Evolutionary conservation across 1,139 yeast genomes (phyloP).

Genomic region (Hemisphaericaspora xylanilytica): DNA sequence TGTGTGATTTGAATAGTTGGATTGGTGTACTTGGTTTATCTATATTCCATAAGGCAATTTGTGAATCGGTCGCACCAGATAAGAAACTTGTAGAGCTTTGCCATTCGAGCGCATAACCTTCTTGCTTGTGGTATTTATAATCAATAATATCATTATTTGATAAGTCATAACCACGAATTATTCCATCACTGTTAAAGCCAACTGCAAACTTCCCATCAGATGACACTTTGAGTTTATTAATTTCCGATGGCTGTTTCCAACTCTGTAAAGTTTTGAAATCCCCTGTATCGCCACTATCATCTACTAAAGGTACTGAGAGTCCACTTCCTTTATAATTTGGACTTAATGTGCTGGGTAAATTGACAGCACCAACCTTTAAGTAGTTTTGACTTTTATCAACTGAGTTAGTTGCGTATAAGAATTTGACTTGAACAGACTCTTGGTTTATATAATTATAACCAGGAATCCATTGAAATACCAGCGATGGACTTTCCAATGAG

Average conservation of each 20-base stretch:
- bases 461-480: slow-evolving; percentile 51
- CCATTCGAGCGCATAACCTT: slow-evolving; percentile 78
- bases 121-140: slow-evolving; percentile 59
- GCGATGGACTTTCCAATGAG: slow-evolving; percentile 62
- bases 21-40: slow-evolving; percentile 42
- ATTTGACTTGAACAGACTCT: slow-evolving; percentile 33
- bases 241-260: slow-evolving; percentile 58
- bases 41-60: slow-evolving; percentile 70
- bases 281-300: slow-evolving; percentile 15
- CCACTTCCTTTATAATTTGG: slow-evolving; percentile 17
- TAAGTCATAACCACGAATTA: slow-evolving; percentile 42
- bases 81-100: slow-evolving; percentile 44
- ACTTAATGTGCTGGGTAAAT: slow-evolving; percentile 51
- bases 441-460: slow-evolving; percentile 26
- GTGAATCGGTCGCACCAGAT: slow-evolving; percentile 66
- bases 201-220: slow-evolving; percentile 39
- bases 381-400: slow-evolving; percentile 39
- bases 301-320: slow-evolving; percentile 24
- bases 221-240: slow-evolving; percentile 44
- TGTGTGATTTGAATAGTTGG: slow-evolving; percentile 44
- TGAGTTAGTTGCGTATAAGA: slow-evolving; percentile 51
- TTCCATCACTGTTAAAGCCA: slow-evolving; percentile 52
- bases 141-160: slow-evolving; percentile 25
- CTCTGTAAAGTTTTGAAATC: slow-evolving; percentile 37
- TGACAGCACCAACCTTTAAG: slow-evolving; percentile 46